A percentile compares a stretch with the other conserved stretches of the same genome.
phyloP scores from a whole-genome alignment of 345 rosid species.

The Erodium maritimum region DNA sequence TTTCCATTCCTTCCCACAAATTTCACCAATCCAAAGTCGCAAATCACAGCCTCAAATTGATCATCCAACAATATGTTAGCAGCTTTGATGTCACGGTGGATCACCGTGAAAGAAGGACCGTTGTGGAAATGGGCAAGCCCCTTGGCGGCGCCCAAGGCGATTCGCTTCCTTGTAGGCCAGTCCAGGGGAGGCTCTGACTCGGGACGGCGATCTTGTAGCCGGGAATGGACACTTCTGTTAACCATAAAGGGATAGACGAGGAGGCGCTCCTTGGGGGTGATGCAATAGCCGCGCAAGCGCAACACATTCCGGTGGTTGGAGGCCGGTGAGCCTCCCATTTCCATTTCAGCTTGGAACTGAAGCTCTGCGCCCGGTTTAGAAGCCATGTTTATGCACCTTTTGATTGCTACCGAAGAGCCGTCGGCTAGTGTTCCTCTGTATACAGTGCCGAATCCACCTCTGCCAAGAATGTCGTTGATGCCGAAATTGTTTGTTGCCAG shows the following conservation, averaged over 20 bases:
- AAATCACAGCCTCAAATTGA: background rate
- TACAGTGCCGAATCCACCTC: no score
- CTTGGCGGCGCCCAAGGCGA: background rate
- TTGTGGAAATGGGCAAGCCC: conserved; percentile 1
- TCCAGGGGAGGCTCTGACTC: background rate
- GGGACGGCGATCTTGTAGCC: background rate
- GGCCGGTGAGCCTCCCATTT: background rate
- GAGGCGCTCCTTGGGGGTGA: background rate
- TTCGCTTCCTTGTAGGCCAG: background rate
- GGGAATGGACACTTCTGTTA: background rate
- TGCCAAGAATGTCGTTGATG: no score
- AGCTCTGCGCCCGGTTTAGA: no score
- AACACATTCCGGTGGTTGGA: background rate
- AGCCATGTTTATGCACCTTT: no score
- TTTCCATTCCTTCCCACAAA: no score
- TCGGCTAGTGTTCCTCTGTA: no score
- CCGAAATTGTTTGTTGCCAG: no score
- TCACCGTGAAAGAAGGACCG: background rate
- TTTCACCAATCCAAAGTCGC: no score
- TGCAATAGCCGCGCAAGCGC: background rate
- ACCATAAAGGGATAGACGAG: conserved; percentile 1
- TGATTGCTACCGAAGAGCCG: no score
- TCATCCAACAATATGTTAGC: background rate
- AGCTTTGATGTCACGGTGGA: no score
- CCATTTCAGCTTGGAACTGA: background rate